A percentile compares a stretch with the other conserved stretches of the same genome.
Evolutionary conservation across 495 filamentous ascomycete species (phyloP).

Genomic region (Cairneyella variabilis): DNA sequence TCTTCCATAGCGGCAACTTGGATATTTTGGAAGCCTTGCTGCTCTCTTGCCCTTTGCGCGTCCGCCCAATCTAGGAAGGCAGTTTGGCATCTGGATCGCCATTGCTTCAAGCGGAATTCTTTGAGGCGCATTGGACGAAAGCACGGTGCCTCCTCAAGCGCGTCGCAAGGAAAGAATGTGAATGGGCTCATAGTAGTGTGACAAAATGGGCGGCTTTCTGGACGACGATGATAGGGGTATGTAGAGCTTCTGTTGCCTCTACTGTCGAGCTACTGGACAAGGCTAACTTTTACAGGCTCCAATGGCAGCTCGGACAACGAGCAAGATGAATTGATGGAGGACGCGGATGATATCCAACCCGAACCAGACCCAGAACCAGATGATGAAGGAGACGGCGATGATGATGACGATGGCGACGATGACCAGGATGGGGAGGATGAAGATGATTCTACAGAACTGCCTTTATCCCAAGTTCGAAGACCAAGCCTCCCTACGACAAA

Average conservation of each 20-base stretch:
- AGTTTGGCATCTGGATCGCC: neutral
- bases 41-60: neutral
- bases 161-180: slow-evolving; percentile 17
- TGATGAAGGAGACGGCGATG: slow-evolving; percentile 61
- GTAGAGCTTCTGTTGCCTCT: neutral
- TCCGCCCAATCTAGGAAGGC: neutral
- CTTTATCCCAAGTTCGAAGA: slow-evolving; percentile 43
- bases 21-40: neutral
- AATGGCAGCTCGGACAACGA: slow-evolving; percentile 69
- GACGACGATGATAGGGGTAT: slow-evolving; percentile 57
- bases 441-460: slow-evolving; percentile 54
- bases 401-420: slow-evolving; percentile 55
- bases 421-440: slow-evolving; percentile 57
- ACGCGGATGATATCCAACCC: slow-evolving; percentile 48
- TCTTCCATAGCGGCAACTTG: too few species aligned
- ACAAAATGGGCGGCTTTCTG: slow-evolving; percentile 32
- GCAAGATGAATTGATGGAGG: slow-evolving; percentile 63
- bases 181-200: slow-evolving; percentile 9
- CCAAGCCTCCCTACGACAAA: slow-evolving; percentile 41
- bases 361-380: slow-evolving; percentile 40
- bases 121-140: neutral
- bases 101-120: neutral
- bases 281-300: slow-evolving; percentile 46
- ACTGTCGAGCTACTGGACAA: neutral
- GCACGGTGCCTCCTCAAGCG: too few species aligned